Conservation (phyloP, 805 yeast species). For the Pichia gijzeniarum region DNA sequence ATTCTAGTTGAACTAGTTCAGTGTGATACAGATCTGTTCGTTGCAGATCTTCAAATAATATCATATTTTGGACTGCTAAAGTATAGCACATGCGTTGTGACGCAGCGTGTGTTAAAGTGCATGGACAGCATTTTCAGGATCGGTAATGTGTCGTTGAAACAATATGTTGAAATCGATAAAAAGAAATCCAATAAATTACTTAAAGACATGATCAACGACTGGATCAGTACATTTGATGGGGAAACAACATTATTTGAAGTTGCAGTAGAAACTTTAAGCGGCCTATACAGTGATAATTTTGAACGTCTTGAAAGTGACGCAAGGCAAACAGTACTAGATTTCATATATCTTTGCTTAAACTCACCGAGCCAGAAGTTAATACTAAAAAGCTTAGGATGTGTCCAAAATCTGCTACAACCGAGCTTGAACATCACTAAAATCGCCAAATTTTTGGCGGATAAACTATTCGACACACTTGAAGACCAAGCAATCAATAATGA, state of each 20-base stretch:
- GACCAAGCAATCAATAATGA: background rate
- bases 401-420: background rate
- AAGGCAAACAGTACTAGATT: background rate
- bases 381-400: background rate
- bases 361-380: background rate
- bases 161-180: background rate
- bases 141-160: background rate
- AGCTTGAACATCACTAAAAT: background rate
- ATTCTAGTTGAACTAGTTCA: background rate
- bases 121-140: background rate
- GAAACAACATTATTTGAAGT: background rate
- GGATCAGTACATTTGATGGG: background rate
- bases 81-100: background rate
- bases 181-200: background rate
- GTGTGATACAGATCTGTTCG: too few species aligned
- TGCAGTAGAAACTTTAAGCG: background rate
- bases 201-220: conserved; percentile 1
- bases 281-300: background rate
- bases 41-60: conserved; percentile 2
- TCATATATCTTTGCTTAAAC: too few species aligned
- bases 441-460: background rate
- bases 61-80: background rate
- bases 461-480: background rate
- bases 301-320: background rate
- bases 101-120: background rate